phyloP scores from a whole-genome alignment of 2,329 filamentous ascomycete genomes.

The Hypoxylon sp. region DNA sequence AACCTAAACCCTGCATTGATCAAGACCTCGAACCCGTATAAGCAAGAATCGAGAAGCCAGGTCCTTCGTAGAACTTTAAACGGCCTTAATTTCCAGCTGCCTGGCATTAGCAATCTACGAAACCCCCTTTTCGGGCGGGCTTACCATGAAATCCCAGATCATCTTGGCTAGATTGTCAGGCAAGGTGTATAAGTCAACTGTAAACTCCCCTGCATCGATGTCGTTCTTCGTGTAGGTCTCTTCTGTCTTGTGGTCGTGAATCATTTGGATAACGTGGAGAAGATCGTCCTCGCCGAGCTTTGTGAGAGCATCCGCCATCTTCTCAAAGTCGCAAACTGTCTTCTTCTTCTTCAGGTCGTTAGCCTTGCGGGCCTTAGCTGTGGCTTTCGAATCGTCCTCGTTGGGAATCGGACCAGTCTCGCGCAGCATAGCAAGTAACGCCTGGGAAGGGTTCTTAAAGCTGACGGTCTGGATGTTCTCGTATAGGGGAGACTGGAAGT shows the following conservation, averaged over 20 bases:
- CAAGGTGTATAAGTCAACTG: slow-evolving; percentile 97
- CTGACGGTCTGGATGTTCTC: slow-evolving; percentile 83
- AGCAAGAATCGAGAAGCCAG: slow-evolving; percentile 5
- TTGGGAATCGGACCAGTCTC: slow-evolving; percentile 88
- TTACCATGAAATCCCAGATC: slow-evolving; percentile 88
- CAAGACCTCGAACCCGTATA: slow-evolving; percentile 21
- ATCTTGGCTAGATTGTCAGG: slow-evolving; percentile 89
- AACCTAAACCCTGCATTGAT: slow-evolving; percentile 27
- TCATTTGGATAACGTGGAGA: slow-evolving; percentile 94
- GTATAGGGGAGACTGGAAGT: slow-evolving; percentile 85
- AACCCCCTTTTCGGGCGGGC: slow-evolving; percentile 35
- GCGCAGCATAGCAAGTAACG: slow-evolving; percentile 80
- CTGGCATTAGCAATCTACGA: slow-evolving; percentile 20
- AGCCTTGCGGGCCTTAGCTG: slow-evolving; percentile 68
- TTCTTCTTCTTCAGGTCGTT: slow-evolving; percentile 81
- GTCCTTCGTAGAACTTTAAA: slow-evolving; percentile 27
- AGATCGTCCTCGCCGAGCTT: slow-evolving; percentile 93
- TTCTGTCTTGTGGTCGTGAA: slow-evolving; percentile 94
- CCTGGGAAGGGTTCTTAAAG: slow-evolving; percentile 93
- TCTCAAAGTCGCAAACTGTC: slow-evolving; percentile 86
- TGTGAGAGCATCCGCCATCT: slow-evolving; percentile 90
- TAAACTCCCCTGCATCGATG: slow-evolving; percentile 96
- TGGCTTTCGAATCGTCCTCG: slow-evolving; percentile 73
- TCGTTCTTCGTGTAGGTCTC: slow-evolving; percentile 98
- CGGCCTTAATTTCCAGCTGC: slow-evolving; percentile 49